Evolutionary conservation across 352 stramenopile genomes (phyloP).

Genomic region (Pythium biforme): DNA sequence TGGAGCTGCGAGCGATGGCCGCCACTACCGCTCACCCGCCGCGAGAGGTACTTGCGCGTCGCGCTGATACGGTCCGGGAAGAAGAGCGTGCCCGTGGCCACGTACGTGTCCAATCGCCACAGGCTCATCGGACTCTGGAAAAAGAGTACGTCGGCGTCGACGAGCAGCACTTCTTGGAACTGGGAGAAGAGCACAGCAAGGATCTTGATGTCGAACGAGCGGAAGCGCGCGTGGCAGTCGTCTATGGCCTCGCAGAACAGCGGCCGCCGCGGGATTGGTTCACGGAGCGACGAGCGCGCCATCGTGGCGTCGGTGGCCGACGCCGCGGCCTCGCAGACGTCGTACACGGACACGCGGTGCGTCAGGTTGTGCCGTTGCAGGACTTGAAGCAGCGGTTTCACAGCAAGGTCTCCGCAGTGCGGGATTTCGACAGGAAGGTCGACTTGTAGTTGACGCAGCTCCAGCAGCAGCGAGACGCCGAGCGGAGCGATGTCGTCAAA

Average conservation of each 20-base stretch:
- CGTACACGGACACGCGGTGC: slow-evolving; percentile 49
- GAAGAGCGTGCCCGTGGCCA: slow-evolving; percentile 54
- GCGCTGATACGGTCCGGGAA: slow-evolving; percentile 61
- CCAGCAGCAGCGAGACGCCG: slow-evolving; percentile 54
- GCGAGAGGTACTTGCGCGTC: slow-evolving; percentile 38
- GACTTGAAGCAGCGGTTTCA: slow-evolving; percentile 24
- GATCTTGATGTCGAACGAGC: slow-evolving; percentile 62
- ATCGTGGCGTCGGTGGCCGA: slow-evolving; percentile 22
- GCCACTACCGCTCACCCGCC: slow-evolving; percentile 22
- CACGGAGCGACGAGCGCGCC: background rate
- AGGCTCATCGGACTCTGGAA: slow-evolving; percentile 51
- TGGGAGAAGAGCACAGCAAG: slow-evolving; percentile 54
- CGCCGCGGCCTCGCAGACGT: slow-evolving; percentile 46
- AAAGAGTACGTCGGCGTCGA: slow-evolving; percentile 72
- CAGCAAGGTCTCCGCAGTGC: slow-evolving; percentile 61
- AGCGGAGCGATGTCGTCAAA: slow-evolving; percentile 56
- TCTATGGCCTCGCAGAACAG: slow-evolving; percentile 47
- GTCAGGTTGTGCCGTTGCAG: slow-evolving; percentile 28
- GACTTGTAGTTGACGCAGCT: slow-evolving; percentile 44
- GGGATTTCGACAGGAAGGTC: slow-evolving; percentile 60
- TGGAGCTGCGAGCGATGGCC: slow-evolving; percentile 33
- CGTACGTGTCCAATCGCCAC: slow-evolving; percentile 49
- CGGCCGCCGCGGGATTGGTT: slow-evolving; percentile 15
- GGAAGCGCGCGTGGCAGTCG: slow-evolving; percentile 45
- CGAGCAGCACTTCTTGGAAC: slow-evolving; percentile 66